Evolutionary conservation across 768 basidiomycete genomes (phyloP), one percentile per base, ranked within the genome.

Genomic region (Auriculariales sp.): DNA sequence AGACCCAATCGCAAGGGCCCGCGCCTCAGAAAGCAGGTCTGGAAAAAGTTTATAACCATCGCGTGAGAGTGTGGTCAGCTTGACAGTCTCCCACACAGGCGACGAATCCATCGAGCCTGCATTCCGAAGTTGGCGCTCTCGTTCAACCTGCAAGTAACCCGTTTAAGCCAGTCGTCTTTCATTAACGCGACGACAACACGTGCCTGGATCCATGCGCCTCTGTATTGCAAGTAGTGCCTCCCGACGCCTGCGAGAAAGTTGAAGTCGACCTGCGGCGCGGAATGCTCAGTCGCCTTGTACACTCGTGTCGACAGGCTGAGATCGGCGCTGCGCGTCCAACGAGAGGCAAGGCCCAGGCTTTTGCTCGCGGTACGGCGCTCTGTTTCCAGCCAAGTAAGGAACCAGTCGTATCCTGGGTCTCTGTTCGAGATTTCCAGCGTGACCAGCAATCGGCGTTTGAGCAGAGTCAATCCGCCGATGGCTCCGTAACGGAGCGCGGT

Each of bases 51-150:
- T 59, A n/a, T n/a, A n/a, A 33, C 92, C 80, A 63, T 94, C 93
- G 39, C 82, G 73, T 14, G 91, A 94, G 31, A 99, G 76, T 1
- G 95, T 82, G 4, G 92, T 99, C 36, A 99, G 71, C 32, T 83
- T 93, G 42, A 98, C 81, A 0, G 94, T 98, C 66, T 99, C 95
- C 92, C 94, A 99, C 5, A 94, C 93, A 4, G 89, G 85, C 71
- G 84, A 83, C 44, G 91, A 71, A 58, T 91, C 83, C 77, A 93
- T 87, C n/a, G n/a, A n/a, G 27, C 93, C 81, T 55, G 88, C 84
- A 19, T 85, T 86, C 64, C 34, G 46, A 3, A 42, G 36, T 17
- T 95, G 91, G 48, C 95, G 79, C 67, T 97, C 93, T 12, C 95
- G 79, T 70, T 89, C 90, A 56, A 97, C 83, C 91, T 94, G 61